phyloP scores from a whole-genome alignment of 768 basidiomycete species.

The Strobilomyces confusus region DNA sequence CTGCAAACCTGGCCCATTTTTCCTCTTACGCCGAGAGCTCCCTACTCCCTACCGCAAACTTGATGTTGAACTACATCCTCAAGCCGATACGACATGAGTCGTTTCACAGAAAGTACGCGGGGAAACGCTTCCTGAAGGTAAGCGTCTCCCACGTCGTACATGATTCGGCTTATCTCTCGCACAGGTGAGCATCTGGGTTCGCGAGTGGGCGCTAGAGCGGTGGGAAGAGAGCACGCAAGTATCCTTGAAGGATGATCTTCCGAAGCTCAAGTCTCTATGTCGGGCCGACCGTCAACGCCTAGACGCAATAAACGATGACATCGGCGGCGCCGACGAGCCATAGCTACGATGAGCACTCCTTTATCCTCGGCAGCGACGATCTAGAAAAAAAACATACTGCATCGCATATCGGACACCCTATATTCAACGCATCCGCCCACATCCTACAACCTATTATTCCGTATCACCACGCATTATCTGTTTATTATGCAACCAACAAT shows the following conservation, averaged over 20 bases:
- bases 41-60: constrained; percentile 73
- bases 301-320: constrained; percentile 10
- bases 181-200: constrained; percentile 78
- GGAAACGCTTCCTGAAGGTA: constrained; percentile 82
- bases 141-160: constrained; percentile 6
- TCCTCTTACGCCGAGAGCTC: constrained; percentile 79
- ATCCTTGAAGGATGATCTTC: constrained; percentile 55
- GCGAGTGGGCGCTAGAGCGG: constrained; percentile 77
- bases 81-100: constrained; percentile 68
- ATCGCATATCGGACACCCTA: constrained; percentile 28
- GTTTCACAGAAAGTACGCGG: constrained; percentile 86
- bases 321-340: constrained; percentile 12
- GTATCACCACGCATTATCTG: constrained; percentile 20
- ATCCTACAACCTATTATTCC: constrained; percentile 23
- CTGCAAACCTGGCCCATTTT: constrained; percentile 82
- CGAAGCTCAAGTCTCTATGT: constrained; percentile 18
- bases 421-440: constrained; percentile 16
- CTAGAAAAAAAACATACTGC: constrained; percentile 18
- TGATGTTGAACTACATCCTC: constrained; percentile 86
- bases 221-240: constrained; percentile 66
- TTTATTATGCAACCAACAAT: constrained; percentile 28
- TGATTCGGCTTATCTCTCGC: not conserved
- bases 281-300: constrained; percentile 17
- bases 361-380: constrained; percentile 5
- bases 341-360: constrained; percentile 7